Evolutionary conservation across 441 rosid species (phyloP).

Genomic region (Hypseocharis bilobata): DNA sequence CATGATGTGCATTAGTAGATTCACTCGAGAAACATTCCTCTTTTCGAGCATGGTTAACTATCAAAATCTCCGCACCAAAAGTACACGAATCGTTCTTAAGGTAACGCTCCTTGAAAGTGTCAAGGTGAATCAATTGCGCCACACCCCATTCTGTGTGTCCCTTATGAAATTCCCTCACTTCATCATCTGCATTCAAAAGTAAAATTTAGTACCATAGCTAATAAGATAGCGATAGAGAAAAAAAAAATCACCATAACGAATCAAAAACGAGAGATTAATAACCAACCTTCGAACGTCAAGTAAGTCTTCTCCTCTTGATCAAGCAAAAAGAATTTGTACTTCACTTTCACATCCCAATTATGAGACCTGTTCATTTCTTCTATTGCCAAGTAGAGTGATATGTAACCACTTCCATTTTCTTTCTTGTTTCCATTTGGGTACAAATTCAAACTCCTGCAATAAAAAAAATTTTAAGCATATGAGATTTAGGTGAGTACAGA

Average conservation of each 20-base stretch:
- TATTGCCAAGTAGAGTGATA: conserved; percentile 24
- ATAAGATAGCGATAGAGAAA: background rate
- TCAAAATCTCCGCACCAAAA: background rate
- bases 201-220: background rate
- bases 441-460: conserved; percentile 31
- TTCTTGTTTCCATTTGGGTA: conserved; percentile 25
- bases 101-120: conserved; percentile 24
- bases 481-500: background rate
- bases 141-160: conserved; percentile 23
- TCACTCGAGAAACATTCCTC: background rate
- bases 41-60: background rate
- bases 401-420: background rate
- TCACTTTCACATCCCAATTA: background rate
- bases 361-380: background rate
- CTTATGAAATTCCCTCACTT: conserved; percentile 4
- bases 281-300: background rate
- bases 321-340: conserved; percentile 18
- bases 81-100: background rate
- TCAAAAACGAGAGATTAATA: no score
- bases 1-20: background rate
- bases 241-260: background rate
- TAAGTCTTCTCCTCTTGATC: conserved; percentile 13
- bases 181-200: background rate
- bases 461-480: background rate
- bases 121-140: conserved; percentile 22